These are phyloP conservation scores for Sporothrix curviconia DNA, from an alignment of 2,329 filamentous ascomycete species.

Conservation along the genomic window DNA sequence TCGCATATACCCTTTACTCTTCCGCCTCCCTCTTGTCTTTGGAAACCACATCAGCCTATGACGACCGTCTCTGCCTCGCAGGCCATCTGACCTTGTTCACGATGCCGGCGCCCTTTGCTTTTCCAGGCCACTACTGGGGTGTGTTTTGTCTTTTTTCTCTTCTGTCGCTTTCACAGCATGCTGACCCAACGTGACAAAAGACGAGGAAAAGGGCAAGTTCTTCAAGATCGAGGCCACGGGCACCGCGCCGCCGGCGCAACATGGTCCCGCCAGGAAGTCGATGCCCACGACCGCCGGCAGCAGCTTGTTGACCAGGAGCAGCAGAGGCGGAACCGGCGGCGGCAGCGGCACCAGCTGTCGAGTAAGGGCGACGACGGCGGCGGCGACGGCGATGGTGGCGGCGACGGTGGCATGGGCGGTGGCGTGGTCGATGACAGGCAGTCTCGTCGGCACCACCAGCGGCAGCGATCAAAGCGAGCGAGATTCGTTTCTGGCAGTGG, in stretches of 20 bases:
- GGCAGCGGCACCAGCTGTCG: too few species aligned
- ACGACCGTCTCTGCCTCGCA: too few species aligned
- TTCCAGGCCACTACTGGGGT: slow-evolving; percentile 54
- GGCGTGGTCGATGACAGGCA: too few species aligned
- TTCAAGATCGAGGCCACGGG: slow-evolving; percentile 56
- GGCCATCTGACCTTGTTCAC: neutral
- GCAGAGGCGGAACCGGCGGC: too few species aligned
- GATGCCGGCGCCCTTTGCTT: slow-evolving; percentile 25
- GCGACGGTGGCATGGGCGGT: too few species aligned
- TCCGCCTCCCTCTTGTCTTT: neutral
- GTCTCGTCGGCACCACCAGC: too few species aligned
- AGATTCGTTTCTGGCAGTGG: too few species aligned
- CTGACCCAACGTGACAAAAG: slow-evolving; percentile 26
- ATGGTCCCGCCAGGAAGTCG: slow-evolving; percentile 52
- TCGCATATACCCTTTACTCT: too few species aligned
- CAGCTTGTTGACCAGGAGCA: neutral
- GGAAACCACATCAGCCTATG: too few species aligned
- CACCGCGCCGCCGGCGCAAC: slow-evolving; percentile 40
- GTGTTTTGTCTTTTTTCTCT: neutral
- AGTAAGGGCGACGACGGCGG: too few species aligned
- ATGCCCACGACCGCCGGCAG: neutral
- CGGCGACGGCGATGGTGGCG: too few species aligned
- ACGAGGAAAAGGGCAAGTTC: slow-evolving; percentile 53
- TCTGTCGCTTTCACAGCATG: neutral
- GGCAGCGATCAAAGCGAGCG: too few species aligned